A percentile compares a stretch with the other conserved stretches of the same genome.
Evolutionary conservation across 345 rosid species (phyloP).

Genomic region (Rhodamnia rubescens): DNA sequence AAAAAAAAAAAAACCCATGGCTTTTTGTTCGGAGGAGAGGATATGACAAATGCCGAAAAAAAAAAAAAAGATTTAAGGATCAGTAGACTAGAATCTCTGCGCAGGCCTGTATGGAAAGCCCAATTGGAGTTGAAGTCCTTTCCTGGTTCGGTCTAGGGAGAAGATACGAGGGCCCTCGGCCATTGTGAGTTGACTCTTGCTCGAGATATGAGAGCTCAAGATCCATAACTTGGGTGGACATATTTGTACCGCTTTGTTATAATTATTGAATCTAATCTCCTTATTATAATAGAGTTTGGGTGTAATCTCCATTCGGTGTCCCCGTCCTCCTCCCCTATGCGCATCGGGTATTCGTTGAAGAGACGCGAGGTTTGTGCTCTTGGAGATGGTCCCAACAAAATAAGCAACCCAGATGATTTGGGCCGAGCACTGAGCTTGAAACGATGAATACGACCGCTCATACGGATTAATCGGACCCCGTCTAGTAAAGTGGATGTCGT

Average conservation of each 20-base stretch:
- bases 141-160: not conserved
- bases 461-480: not conserved
- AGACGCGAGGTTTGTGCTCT: not conserved
- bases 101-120: not conserved
- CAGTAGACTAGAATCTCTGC: not conserved
- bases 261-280: not conserved
- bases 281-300: not conserved
- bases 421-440: not conserved
- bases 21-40: not conserved
- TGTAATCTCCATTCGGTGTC: not conserved
- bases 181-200: not conserved
- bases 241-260: not conserved
- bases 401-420: not conserved
- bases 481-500: not conserved
- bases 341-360: not conserved
- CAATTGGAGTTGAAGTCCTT: not conserved
- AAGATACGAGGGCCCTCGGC: not conserved
- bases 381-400: too few relatives aligned
- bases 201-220: not conserved
- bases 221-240: not conserved
- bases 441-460: not conserved
- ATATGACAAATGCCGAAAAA: not conserved
- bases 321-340: not conserved
- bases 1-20: not conserved
- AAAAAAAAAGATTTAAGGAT: not conserved